A percentile compares a stretch with the other conserved stretches of the same genome.
phyloP scores from a whole-genome alignment of 257 asterid genomes.

The Anisodus tanguticus region DNA sequence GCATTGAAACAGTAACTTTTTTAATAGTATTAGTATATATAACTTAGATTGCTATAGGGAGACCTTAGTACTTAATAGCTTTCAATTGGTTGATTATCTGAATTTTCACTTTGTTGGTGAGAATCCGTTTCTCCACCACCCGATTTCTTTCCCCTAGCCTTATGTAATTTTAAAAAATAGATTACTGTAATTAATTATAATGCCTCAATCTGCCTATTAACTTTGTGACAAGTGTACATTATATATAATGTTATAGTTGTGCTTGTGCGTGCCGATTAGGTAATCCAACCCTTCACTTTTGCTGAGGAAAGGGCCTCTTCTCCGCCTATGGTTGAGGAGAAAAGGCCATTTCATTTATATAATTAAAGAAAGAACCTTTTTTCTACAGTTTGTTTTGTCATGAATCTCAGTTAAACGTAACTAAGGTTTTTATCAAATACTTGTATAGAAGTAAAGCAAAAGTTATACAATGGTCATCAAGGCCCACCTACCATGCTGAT shows the following conservation, averaged over 20 bases:
- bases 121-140: too few species aligned
- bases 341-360: neutral
- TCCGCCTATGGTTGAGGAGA: slow-evolving; percentile 34
- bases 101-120: too few species aligned
- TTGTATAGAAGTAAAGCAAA: slow-evolving; percentile 46
- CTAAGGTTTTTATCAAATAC: neutral
- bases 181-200: neutral
- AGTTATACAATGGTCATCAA: slow-evolving; percentile 35
- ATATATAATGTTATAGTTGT: slow-evolving; percentile 20
- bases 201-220: neutral
- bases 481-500: slow-evolving; percentile 33
- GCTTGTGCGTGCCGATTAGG: slow-evolving; percentile 58
- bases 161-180: too few species aligned
- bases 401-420: neutral
- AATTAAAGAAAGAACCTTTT: neutral
- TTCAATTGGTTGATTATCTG: too few species aligned
- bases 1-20: neutral
- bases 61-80: too few species aligned
- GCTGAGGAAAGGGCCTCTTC: slow-evolving; percentile 35
- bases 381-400: neutral
- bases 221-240: slow-evolving; percentile 35
- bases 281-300: slow-evolving; percentile 51
- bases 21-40: neutral
- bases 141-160: too few species aligned
- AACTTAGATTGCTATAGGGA: too few species aligned